Percentiles rank a stretch among this genome's conserved stretches.
Conservation (phyloP, 495 filamentous ascomycete species). For the Hypomontagnella submonticulosa region DNA sequence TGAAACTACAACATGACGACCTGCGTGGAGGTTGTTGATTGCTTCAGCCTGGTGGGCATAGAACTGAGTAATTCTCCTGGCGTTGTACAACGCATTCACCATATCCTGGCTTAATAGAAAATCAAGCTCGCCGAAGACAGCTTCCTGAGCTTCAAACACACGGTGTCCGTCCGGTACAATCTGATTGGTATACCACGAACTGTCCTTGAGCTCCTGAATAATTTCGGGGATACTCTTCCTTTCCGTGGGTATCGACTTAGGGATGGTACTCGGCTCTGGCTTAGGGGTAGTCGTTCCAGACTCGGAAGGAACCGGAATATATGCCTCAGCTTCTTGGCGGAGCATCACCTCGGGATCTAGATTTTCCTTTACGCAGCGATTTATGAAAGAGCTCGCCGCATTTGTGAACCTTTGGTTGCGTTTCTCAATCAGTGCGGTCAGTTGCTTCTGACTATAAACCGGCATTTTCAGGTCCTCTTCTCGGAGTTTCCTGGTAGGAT, state of each 20-base stretch:
- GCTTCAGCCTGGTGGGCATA: constrained; percentile 96
- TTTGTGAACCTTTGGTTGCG: constrained; percentile 85
- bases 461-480: constrained; percentile 93
- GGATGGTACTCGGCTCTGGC: constrained; percentile 57
- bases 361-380: constrained; percentile 71
- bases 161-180: constrained; percentile 95
- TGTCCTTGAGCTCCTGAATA: constrained; percentile 80
- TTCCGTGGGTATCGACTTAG: constrained; percentile 80
- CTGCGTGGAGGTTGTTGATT: constrained; percentile 87
- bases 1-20: constrained; percentile 88
- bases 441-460: constrained; percentile 90
- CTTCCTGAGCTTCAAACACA: constrained; percentile 87
- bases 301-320: constrained; percentile 57
- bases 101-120: constrained; percentile 90
- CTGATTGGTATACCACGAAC: constrained; percentile 89
- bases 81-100: constrained; percentile 95
- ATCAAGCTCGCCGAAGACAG: constrained; percentile 84
- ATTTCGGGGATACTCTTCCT: constrained; percentile 87
- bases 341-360: constrained; percentile 76
- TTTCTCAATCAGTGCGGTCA: constrained; percentile 91
- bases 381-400: constrained; percentile 81
- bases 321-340: constrained; percentile 61
- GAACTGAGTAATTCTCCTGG: constrained; percentile 83
- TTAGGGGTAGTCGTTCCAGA: constrained; percentile 44
- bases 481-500: constrained; percentile 69